Evolutionary conservation across 2,329 filamentous ascomycete species (phyloP).

Genomic region (Graphilbum fragrans): DNA sequence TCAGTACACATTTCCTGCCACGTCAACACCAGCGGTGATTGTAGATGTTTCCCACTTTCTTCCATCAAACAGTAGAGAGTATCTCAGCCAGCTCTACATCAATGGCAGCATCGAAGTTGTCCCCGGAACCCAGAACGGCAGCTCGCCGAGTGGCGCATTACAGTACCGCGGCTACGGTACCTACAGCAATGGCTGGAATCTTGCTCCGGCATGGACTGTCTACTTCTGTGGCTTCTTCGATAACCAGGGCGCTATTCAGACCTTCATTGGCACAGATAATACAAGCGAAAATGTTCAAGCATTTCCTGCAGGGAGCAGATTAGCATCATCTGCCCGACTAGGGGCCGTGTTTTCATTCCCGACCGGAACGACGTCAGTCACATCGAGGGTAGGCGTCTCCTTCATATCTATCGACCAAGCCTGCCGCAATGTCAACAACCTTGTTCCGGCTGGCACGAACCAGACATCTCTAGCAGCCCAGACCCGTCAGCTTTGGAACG

Average conservation of each 20-base stretch:
- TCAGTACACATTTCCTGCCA: slow-evolving; percentile 38
- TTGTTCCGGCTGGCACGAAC: slow-evolving; percentile 36
- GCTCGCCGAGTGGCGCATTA: slow-evolving; percentile 11
- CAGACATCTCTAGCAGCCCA: slow-evolving; percentile 33
- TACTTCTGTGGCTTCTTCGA: slow-evolving; percentile 53
- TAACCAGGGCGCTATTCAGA: slow-evolving; percentile 2
- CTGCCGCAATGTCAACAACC: slow-evolving; percentile 31
- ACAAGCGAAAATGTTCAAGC: slow-evolving; percentile 17
- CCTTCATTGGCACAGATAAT: slow-evolving; percentile 25
- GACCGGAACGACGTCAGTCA: slow-evolving; percentile 25
- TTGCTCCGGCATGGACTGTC: slow-evolving; percentile 48
- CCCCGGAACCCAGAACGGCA: too few relatives aligned
- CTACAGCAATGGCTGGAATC: slow-evolving; percentile 57
- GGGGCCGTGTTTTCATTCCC: slow-evolving; percentile 44
- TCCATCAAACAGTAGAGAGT: slow-evolving; percentile 46
- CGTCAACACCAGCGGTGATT: slow-evolving; percentile 24
- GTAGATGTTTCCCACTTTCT: slow-evolving; percentile 57
- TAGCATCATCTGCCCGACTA: slow-evolving; percentile 18
- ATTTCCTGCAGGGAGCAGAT: slow-evolving; percentile 19
- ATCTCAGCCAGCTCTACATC: slow-evolving; percentile 49
- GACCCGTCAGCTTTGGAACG: slow-evolving; percentile 38
- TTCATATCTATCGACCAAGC: slow-evolving; percentile 53
- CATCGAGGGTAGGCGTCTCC: slow-evolving; percentile 52
- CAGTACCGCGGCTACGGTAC: slow-evolving; percentile 48
- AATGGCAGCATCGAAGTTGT: slow-evolving; percentile 47